Conservation (phyloP, 352 stramenopile species). For the Phytophthora boehmeriae region DNA sequence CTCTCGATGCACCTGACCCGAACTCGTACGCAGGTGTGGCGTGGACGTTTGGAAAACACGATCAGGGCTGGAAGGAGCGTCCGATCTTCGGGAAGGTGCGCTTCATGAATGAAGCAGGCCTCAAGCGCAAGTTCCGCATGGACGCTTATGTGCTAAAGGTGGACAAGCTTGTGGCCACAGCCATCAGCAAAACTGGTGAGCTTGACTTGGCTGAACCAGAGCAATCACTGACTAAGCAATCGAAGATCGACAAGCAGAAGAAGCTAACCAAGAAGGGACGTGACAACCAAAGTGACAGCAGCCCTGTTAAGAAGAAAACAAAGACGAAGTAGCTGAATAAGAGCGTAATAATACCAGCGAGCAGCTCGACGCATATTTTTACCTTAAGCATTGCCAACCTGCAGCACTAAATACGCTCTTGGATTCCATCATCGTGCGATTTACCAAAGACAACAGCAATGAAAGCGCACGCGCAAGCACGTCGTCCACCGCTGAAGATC, state of each 20-base stretch:
- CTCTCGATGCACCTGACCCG: conserved; percentile 96
- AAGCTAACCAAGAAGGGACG: conserved; percentile 22
- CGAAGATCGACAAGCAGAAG: conserved; percentile 9
- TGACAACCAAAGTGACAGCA: background rate
- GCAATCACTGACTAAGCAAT: background rate
- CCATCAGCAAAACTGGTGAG: conserved; percentile 10
- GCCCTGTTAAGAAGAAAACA: conserved; percentile 34
- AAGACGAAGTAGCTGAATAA: conserved; percentile 17
- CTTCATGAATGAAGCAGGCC: conserved; percentile 99
- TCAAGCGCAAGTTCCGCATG: conserved; percentile 99
- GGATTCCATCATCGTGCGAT: background rate
- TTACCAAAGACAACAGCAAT: conserved; percentile 18
- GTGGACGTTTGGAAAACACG: conserved; percentile 94
- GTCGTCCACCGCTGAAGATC: conserved; percentile 25
- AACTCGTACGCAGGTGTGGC: conserved; percentile 92
- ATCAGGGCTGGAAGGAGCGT: conserved; percentile 97
- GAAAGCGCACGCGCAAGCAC: conserved; percentile 12
- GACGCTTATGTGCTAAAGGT: conserved; percentile 78
- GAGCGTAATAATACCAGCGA: conserved; percentile 27
- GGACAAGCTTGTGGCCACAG: conserved; percentile 30
- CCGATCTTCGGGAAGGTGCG: conserved; percentile 99
- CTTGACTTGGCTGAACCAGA: conserved; percentile 1
- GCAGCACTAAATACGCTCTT: background rate
- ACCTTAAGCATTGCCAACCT: conserved; percentile 2
- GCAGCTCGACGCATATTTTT: conserved; percentile 25